These are phyloP conservation scores for Cladophialophora yegresii DNA, from an alignment of 2,329 filamentous ascomycete species.

Conservation along the genomic window DNA sequence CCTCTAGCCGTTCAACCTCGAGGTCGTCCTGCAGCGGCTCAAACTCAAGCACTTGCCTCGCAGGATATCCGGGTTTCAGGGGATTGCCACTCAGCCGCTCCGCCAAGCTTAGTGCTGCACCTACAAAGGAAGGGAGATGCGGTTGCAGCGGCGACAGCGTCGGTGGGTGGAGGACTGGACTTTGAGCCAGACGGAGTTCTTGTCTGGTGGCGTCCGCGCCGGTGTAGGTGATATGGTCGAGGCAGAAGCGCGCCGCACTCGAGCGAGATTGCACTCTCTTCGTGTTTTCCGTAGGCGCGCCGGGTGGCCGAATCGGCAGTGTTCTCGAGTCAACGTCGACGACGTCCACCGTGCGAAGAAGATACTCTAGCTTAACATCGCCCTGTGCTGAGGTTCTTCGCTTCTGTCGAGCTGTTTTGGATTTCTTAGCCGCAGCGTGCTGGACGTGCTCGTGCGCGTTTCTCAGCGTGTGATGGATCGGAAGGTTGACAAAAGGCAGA, in stretches of 20 bases:
- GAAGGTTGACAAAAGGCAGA: slow-evolving; percentile 23
- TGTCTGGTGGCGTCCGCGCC: slow-evolving; percentile 23
- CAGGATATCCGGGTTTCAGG: neutral
- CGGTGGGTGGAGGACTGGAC: slow-evolving; percentile 19
- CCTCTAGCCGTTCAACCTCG: neutral
- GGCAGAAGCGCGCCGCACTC: slow-evolving; percentile 7
- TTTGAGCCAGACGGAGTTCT: slow-evolving; percentile 22
- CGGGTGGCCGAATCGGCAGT: slow-evolving; percentile 4
- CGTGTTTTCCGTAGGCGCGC: neutral
- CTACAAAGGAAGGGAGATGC: slow-evolving; percentile 14
- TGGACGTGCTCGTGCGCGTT: neutral
- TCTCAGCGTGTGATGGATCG: slow-evolving; percentile 8
- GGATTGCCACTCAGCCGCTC: slow-evolving; percentile 16
- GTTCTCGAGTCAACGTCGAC: slow-evolving; percentile 28
- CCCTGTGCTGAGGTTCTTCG: neutral
- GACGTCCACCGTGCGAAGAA: slow-evolving; percentile 23
- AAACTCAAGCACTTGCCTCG: neutral
- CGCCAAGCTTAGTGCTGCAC: slow-evolving; percentile 15
- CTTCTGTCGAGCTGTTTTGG: neutral
- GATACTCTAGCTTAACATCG: slow-evolving; percentile 19
- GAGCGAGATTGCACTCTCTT: neutral
- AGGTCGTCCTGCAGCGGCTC: neutral
- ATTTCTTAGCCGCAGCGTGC: neutral
- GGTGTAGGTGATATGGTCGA: slow-evolving; percentile 28
- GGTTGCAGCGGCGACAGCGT: neutral